Evolutionary conservation across 495 filamentous ascomycete genomes (phyloP).

Genomic region (Glutinoglossum americanum): DNA sequence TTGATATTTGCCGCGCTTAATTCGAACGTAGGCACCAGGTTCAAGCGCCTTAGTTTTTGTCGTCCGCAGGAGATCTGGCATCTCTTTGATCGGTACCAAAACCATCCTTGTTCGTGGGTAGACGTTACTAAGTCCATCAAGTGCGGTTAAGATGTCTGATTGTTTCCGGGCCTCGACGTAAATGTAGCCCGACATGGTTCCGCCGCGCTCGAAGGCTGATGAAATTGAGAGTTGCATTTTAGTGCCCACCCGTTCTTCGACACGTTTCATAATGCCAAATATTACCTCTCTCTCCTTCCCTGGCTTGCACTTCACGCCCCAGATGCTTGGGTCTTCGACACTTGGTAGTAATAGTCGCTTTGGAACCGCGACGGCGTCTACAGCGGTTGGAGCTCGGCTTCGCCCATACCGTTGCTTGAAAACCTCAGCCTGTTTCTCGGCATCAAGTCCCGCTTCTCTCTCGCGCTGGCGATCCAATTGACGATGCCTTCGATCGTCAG

Average conservation of each 20-base stretch:
- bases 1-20: constrained; percentile 63
- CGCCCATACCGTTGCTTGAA: constrained; percentile 68
- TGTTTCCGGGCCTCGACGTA: constrained; percentile 82
- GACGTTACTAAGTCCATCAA: constrained; percentile 65
- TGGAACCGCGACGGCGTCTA: constrained; percentile 40
- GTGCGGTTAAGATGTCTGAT: constrained; percentile 58
- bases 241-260: constrained; percentile 52
- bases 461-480: constrained; percentile 86
- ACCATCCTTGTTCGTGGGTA: constrained; percentile 65
- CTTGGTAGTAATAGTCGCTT: constrained; percentile 75
- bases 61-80: constrained; percentile 85
- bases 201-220: constrained; percentile 74
- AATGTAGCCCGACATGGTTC: constrained; percentile 76
- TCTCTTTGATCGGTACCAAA: constrained; percentile 87
- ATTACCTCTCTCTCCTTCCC: constrained; percentile 88
- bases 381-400: constrained; percentile 29
- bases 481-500: constrained; percentile 78
- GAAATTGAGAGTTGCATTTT: constrained; percentile 60
- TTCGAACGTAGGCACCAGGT: constrained; percentile 77
- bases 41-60: constrained; percentile 68
- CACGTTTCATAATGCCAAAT: constrained; percentile 64
- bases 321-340: constrained; percentile 89
- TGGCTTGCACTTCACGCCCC: constrained; percentile 78
- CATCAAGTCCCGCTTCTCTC: constrained; percentile 62
- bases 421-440: constrained; percentile 76